Base-by-base conservation (phyloP, 139 green algal species). In the Chlorella vulgaris region DNA sequence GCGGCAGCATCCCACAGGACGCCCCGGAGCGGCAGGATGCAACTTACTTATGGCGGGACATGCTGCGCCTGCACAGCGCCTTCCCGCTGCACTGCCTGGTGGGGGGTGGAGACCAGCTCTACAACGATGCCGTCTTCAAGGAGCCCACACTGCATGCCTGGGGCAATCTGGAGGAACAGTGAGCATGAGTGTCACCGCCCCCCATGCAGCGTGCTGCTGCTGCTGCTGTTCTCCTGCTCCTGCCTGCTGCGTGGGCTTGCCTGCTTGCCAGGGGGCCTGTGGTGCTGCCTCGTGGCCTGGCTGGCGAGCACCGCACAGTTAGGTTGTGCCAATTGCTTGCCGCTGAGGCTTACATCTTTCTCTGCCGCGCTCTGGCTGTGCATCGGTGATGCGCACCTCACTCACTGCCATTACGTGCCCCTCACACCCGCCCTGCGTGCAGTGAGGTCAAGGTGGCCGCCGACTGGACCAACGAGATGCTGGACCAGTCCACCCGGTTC, bases 11-110 rank as follows among this genome's bases (percentile, higher is more conserved):
- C 33, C 31, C 43, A 4, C 3, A 28, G 0, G 71, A 79, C 39
- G 40, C 60, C 22, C 65, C 63, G 4, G 69, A 73, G 42, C 58
- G 69, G 22, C 28, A 78, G 21, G 83, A 87, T 69, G 26, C 83
- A 15, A 62, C 74, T 1, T 81, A 87, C 61, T 82, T 91, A 22
- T 91, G 87, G 85, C 66, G 55, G 66, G 88, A 90, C 74, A 33
- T 89, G 65, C 65, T 88, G 70, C 47, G 60, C 43, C 31, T 71
- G 65, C 33, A 42, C 35, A 50, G 8, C 36, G 62, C 62, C 31
- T 43, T 43, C 31, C 55, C 55, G 18, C 22, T 65, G 55, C 55
- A 65, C 55, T 65, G 55, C 55, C 55, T 65, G 55, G 55, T 65
- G 55, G 55, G 55, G 18, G 55, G 55, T 8, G 55, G 86, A 1